These are phyloP conservation scores for Penicillium hesseltinei DNA, from an alignment of 2,329 filamentous ascomycete species.

Conservation along the genomic window DNA sequence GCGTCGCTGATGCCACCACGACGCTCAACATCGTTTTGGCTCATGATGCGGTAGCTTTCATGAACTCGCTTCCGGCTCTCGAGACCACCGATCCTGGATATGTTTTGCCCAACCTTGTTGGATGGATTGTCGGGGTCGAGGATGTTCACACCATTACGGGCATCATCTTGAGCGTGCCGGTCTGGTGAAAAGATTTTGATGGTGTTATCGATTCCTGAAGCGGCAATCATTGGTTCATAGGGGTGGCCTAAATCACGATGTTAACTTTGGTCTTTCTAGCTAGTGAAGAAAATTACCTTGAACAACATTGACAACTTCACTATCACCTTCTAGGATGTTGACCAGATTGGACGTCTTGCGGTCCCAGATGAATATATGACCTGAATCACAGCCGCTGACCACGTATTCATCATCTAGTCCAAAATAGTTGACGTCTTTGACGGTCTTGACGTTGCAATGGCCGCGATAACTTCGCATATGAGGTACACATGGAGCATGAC, in stretches of 20 bases:
- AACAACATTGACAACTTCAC: constrained; percentile 68
- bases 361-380: constrained; percentile 69
- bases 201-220: constrained; percentile 65
- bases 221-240: constrained; percentile 65
- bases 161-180: constrained; percentile 55
- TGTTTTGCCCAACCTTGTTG: constrained; percentile 34
- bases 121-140: constrained; percentile 46
- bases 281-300: constrained; percentile 48
- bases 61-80: constrained; percentile 59
- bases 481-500: constrained; percentile 54
- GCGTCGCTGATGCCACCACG: constrained; percentile 58
- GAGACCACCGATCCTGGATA: constrained; percentile 45
- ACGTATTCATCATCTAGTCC: constrained; percentile 67
- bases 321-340: constrained; percentile 65
- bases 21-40: constrained; percentile 60
- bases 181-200: constrained; percentile 68
- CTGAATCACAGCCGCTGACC: constrained; percentile 64
- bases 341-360: constrained; percentile 59
- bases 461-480: constrained; percentile 60
- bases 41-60: constrained; percentile 60
- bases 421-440: constrained; percentile 69
- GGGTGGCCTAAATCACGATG: constrained; percentile 53
- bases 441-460: constrained; percentile 66
- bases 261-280: constrained; percentile 12
- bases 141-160: constrained; percentile 58